phyloP scores from a whole-genome alignment of 1,284 basidiomycete species.

The Gomphus bonarii region DNA sequence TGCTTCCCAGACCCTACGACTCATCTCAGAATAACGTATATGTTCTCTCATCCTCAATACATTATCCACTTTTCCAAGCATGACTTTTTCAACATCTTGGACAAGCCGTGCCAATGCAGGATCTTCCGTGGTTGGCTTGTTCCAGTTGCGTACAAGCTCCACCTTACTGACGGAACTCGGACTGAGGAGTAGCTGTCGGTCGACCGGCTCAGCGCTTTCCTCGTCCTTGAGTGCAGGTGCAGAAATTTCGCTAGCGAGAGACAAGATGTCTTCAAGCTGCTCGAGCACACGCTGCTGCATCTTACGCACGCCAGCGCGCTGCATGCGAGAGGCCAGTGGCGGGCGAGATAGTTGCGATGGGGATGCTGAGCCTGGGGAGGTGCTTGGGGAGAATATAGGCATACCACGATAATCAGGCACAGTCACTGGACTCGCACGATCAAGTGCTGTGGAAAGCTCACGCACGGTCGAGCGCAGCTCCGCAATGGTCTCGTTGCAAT shows the following conservation, averaged over 20 bases:
- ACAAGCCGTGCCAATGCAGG: constrained; percentile 73
- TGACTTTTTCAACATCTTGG: constrained; percentile 79
- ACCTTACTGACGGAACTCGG: constrained; percentile 79
- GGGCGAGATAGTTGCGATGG: constrained; percentile 62
- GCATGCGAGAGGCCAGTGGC: constrained; percentile 52
- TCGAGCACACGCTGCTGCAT: constrained; percentile 74
- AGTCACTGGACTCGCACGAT: constrained; percentile 33
- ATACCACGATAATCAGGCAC: constrained; percentile 81
- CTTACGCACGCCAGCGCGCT: constrained; percentile 71
- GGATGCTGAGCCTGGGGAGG: constrained; percentile 49
- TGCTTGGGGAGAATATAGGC: constrained; percentile 63
- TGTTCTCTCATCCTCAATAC: constrained; percentile 97
- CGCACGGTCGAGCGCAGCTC: constrained; percentile 81
- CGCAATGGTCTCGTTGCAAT: constrained; percentile 86
- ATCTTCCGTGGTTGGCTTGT: constrained; percentile 77
- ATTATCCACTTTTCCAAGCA: constrained; percentile 90
- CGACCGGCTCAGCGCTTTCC: constrained; percentile 82
- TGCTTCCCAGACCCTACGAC: constrained; percentile 95
- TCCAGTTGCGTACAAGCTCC: constrained; percentile 74
- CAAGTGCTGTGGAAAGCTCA: constrained; percentile 57
- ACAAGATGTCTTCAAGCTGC: constrained; percentile 77
- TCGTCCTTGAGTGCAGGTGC: constrained; percentile 89
- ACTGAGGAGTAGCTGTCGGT: constrained; percentile 84
- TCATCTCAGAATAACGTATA: constrained; percentile 94
- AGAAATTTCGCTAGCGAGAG: constrained; percentile 73